These are phyloP conservation scores for Vararia minispora DNA, from an alignment of 768 basidiomycete species.

Conservation along the genomic window DNA sequence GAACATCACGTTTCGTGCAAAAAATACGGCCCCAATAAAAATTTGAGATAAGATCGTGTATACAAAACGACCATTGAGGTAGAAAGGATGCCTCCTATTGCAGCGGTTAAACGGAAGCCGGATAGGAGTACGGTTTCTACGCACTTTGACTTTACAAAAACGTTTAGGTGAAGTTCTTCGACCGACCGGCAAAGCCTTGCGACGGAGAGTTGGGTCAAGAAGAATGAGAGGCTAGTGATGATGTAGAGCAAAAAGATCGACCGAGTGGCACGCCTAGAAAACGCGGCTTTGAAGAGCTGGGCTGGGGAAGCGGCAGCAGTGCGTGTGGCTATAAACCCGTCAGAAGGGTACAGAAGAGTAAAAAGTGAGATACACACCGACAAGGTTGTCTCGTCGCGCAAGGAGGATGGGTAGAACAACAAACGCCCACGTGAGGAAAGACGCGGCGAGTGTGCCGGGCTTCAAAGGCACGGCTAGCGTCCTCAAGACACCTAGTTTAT, in stretches of 20 bases:
- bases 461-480: slow-evolving; percentile 29
- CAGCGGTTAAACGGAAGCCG: not conserved
- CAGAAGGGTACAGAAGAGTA: slow-evolving; percentile 1
- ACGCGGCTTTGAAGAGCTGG: slow-evolving; percentile 31
- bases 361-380: slow-evolving; percentile 30
- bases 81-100: slow-evolving; percentile 65
- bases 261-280: slow-evolving; percentile 35
- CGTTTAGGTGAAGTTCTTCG: slow-evolving; percentile 31
- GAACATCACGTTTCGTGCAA: slow-evolving; percentile 46
- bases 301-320: slow-evolving; percentile 42
- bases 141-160: slow-evolving; percentile 64
- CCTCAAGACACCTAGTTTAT: slow-evolving; percentile 22
- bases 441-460: slow-evolving; percentile 27
- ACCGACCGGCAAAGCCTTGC: slow-evolving; percentile 23
- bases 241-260: slow-evolving; percentile 36
- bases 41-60: slow-evolving; percentile 48
- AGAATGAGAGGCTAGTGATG: slow-evolving; percentile 33
- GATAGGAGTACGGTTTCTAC: slow-evolving; percentile 9
- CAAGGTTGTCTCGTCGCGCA: slow-evolving; percentile 46
- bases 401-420: slow-evolving; percentile 48
- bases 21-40: slow-evolving; percentile 33
- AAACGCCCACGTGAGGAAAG: slow-evolving; percentile 34
- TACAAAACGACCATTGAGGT: slow-evolving; percentile 58
- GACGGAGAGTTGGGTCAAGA: slow-evolving; percentile 33
- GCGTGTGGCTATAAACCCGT: slow-evolving; percentile 28